Conservation (phyloP, 805 yeast genomes). For the Cyberlindnera misumaiensis region DNA sequence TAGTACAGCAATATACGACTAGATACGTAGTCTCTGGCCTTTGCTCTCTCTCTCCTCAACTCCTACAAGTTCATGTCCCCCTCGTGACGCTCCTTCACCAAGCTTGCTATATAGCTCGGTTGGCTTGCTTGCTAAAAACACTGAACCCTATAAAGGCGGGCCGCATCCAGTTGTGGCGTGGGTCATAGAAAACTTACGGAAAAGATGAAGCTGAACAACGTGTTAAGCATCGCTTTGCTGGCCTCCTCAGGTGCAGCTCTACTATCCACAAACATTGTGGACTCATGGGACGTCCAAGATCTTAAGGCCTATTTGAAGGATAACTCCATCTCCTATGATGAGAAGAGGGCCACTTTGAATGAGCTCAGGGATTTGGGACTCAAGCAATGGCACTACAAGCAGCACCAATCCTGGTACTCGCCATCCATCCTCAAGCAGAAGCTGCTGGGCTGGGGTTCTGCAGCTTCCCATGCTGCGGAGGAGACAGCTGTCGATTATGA, state of each 20-base stretch:
- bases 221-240: conserved; percentile 11
- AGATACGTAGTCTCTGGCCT: too few relatives aligned
- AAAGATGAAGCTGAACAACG: conserved; percentile 8
- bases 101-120: too few relatives aligned
- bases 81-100: too few relatives aligned
- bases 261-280: conserved; percentile 9
- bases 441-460: conserved; percentile 7
- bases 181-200: too few relatives aligned
- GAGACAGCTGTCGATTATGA: conserved; percentile 10
- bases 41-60: too few relatives aligned
- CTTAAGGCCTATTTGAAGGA: conserved; percentile 29
- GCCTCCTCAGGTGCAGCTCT: conserved; percentile 8
- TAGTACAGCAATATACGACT: too few relatives aligned
- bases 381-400: conserved; percentile 21
- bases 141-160: too few relatives aligned
- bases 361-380: conserved; percentile 25
- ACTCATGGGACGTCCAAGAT: conserved; percentile 29
- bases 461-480: neutral
- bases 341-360: conserved; percentile 16
- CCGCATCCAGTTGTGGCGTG: too few relatives aligned
- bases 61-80: too few relatives aligned
- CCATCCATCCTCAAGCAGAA: conserved; percentile 11
- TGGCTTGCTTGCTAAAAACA: too few relatives aligned
- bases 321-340: conserved; percentile 19
- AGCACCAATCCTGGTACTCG: conserved; percentile 11